Conservation (phyloP, 106 monocot species). For the Xerophyta viscosa region DNA sequence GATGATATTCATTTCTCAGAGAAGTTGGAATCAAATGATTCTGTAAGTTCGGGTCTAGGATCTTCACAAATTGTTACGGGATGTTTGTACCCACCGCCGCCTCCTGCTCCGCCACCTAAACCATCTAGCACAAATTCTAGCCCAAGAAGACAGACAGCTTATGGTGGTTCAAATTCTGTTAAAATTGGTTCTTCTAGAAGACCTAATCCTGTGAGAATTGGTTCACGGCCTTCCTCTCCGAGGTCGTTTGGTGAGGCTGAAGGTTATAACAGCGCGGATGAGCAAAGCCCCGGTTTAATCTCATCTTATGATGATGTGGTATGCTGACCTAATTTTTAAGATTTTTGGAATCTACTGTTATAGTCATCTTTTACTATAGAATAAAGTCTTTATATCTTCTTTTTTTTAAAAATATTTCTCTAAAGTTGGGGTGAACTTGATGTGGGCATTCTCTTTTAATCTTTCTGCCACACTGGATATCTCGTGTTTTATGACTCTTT, state of each 20-base stretch:
- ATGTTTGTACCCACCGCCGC: conserved; percentile 56
- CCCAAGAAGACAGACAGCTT: conserved; percentile 28
- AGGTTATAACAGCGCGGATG: conserved; percentile 98
- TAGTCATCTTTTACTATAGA: no score
- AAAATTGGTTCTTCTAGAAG: conserved; percentile 62
- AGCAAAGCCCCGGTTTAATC: conserved; percentile 60
- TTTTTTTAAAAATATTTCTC: no score
- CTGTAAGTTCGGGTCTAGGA: conserved; percentile 9
- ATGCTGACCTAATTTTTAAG: no score
- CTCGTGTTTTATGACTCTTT: not conserved
- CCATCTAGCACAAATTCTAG: conserved; percentile 17
- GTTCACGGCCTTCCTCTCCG: conserved; percentile 75
- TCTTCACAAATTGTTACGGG: conserved; percentile 39
- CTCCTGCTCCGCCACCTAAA: conserved; percentile 69
- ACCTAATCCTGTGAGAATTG: conserved; percentile 32
- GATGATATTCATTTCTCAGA: no score
- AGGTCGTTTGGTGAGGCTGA: conserved; percentile 68
- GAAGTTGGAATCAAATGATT: conserved; percentile 10
- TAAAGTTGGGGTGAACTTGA: no score
- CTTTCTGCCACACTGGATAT: no score
- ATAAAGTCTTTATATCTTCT: no score
- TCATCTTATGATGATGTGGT: conserved; percentile 75
- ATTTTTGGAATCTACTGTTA: no score
- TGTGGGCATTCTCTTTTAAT: no score
- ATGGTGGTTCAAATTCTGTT: conserved; percentile 18